Evolutionary conservation across 345 rosid genomes (phyloP), one percentile per base, ranked within the genome.

Genomic region (Firmiana major): DNA sequence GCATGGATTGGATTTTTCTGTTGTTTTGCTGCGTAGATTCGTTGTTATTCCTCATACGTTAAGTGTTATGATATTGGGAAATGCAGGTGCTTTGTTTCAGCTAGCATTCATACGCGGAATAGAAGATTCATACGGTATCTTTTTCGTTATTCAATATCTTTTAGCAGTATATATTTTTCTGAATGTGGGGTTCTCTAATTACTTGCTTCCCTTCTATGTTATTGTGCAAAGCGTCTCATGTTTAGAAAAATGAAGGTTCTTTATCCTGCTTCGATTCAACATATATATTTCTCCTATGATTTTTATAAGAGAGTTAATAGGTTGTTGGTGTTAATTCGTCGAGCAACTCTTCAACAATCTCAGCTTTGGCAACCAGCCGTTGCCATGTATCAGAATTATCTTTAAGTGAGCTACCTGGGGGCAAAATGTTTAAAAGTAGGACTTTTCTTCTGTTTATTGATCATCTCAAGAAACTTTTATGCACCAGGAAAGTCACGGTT

Each of bases 1-100:
- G 74, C 64, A 15, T 65, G 17, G 53, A 31, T 78, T 43, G 21
- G 1, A 3, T 48, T 66, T 73, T 66, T 60, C 28, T 63, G 3
- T 13, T 74, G 16, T 43, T 77, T 46, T 51, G 21, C 24, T 67
- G 63, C 51, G 48, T 45, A 9, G 3, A 6, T 15, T 15, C 9
- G 9, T 48, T 55, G 24, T 26, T 43, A 45, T 3, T 24, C 43
- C 53, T 36, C 69, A 28, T 21, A 22, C 68, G 21, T 71, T 5
- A 26, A 68, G 45, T 24, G 21, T 63, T 66, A 42, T 59, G 55
- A 31, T 75, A 77, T 55, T 66, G 82, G 83, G 64, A 83, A 78
- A 54, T 87, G 81, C 91, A 94, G 99, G 95, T 75, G 90, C 99
- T 66, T 86, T 93, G 79, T 89, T 93, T 79, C 98, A 94, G 79